phyloP scores from a whole-genome alignment of 345 rosid species.

The Gossypioides kirkii region DNA sequence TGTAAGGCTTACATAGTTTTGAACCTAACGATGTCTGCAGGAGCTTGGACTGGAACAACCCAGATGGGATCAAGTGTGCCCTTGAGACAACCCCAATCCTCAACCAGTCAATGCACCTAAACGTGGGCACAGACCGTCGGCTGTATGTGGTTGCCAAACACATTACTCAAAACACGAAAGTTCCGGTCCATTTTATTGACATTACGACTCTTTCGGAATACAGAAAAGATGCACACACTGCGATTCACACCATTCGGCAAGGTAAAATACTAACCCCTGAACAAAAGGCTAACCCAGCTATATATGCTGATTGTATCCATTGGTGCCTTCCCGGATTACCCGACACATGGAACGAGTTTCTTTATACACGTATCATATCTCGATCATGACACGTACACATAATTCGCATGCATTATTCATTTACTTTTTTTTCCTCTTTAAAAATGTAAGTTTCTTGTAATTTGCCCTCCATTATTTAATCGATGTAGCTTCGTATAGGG shows the following conservation, averaged over 20 bases:
- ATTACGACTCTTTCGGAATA: constrained; percentile 73
- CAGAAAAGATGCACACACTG: constrained; percentile 90
- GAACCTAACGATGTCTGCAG: constrained; percentile 25
- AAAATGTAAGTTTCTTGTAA: constrained; percentile 6
- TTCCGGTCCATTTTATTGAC: constrained; percentile 60
- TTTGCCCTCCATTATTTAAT: neutral
- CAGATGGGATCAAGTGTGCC: constrained; percentile 81
- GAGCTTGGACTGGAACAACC: constrained; percentile 87
- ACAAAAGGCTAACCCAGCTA: constrained; percentile 73
- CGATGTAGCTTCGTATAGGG: constrained; percentile 3
- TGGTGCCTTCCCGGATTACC: constrained; percentile 98
- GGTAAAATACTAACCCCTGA: constrained; percentile 72
- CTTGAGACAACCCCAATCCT: constrained; percentile 61
- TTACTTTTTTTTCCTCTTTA: neutral
- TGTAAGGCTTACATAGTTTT: neutral
- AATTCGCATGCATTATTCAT: neutral
- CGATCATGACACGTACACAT: constrained; percentile 40
- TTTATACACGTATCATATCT: constrained; percentile 67
- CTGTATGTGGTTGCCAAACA: constrained; percentile 45
- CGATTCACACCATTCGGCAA: constrained; percentile 72
- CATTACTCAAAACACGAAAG: constrained; percentile 42
- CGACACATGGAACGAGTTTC: constrained; percentile 89
- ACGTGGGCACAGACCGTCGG: constrained; percentile 74
- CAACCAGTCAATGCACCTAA: constrained; percentile 42
- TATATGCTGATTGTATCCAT: constrained; percentile 89